Conservation (phyloP, 495 filamentous ascomycete species). For the Pseudoneurospora amorphoporcata region DNA sequence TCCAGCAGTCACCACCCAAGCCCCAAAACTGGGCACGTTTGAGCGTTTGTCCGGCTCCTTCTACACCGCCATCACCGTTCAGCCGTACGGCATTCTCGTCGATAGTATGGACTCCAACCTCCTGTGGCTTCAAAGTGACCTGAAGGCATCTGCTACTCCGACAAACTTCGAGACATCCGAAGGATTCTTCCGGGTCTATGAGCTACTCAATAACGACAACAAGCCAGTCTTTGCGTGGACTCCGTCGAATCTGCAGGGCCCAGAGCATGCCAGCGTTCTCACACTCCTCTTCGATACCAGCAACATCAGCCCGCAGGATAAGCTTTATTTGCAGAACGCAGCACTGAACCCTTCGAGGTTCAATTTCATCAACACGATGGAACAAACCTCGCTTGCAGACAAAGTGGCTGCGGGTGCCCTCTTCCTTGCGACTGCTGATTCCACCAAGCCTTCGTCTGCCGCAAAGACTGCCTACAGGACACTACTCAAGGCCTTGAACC, state of each 20-base stretch:
- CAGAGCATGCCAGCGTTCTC: background rate
- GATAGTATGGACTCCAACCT: constrained; percentile 35
- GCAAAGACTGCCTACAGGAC: background rate
- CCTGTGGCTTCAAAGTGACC: constrained; percentile 34
- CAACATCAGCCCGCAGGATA: background rate
- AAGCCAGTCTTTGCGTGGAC: background rate
- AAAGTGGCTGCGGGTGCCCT: background rate
- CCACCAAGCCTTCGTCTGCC: background rate
- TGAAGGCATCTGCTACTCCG: constrained; percentile 22
- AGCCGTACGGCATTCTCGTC: constrained; percentile 28
- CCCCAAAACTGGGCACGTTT: constrained; percentile 16
- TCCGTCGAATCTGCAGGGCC: background rate
- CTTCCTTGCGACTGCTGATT: background rate
- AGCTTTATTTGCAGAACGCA: background rate
- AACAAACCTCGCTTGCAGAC: background rate
- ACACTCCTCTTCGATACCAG: background rate
- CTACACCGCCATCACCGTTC: constrained; percentile 18
- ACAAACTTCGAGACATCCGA: constrained; percentile 16
- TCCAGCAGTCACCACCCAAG: constrained; percentile 5
- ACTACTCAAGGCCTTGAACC: background rate
- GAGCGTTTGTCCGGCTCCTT: constrained; percentile 20
- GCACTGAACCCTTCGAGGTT: background rate
- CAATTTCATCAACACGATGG: background rate
- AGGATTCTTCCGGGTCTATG: background rate
- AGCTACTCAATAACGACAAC: background rate